Conservation (phyloP, 768 basidiomycete species). For the Boletus insuetus region DNA sequence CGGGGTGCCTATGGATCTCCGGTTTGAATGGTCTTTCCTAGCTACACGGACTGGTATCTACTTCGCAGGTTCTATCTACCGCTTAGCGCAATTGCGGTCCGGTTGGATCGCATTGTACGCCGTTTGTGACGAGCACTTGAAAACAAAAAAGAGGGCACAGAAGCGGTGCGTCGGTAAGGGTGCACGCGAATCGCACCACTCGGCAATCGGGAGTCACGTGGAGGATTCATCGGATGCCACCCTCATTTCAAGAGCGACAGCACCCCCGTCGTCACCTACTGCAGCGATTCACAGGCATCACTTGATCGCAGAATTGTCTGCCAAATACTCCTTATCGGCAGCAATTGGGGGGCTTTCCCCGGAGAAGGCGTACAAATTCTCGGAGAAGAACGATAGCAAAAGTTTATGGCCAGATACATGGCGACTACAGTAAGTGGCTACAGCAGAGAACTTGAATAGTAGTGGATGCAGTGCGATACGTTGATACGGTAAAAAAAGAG, state of each 20-base stretch:
- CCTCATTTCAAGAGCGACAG: not conserved
- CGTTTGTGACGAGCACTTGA: not conserved
- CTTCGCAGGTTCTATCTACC: not conserved
- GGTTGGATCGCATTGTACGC: not conserved
- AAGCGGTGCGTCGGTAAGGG: slow-evolving; percentile 5
- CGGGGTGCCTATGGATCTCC: not conserved
- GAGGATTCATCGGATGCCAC: slow-evolving; percentile 3
- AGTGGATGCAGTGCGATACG: slow-evolving; percentile 6
- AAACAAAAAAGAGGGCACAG: not conserved
- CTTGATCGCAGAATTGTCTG: not conserved
- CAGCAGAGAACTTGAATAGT: slow-evolving; percentile 7
- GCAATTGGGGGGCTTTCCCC: not conserved
- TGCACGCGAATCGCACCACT: slow-evolving; percentile 1
- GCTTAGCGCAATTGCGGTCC: not conserved
- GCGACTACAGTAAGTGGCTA: slow-evolving; percentile 14
- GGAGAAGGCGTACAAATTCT: no score
- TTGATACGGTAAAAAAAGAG: not conserved
- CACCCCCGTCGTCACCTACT: not conserved
- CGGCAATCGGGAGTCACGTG: slow-evolving; percentile 1
- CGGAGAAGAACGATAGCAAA: not conserved
- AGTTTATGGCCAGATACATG: slow-evolving; percentile 3
- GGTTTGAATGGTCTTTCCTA: slow-evolving; percentile 5
- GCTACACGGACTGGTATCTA: slow-evolving; percentile 1
- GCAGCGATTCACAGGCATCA: slow-evolving; percentile 1
- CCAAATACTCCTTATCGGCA: not conserved